Evolutionary conservation across 441 rosid species (phyloP), one percentile per base, ranked within the genome.

Genomic region (Jatropha multifida): DNA sequence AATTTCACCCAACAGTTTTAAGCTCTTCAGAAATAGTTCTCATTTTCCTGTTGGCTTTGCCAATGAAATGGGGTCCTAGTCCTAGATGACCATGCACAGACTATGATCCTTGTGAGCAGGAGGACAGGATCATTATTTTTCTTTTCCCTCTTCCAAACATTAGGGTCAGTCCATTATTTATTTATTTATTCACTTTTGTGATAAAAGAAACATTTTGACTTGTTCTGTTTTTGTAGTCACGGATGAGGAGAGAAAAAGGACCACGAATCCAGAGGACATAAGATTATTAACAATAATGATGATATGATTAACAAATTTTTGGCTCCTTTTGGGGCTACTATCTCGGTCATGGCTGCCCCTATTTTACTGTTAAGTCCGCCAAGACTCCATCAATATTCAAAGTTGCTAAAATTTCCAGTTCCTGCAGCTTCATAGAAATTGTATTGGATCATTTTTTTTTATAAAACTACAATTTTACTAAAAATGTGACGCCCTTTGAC

Each of bases 191-290:
- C 2, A 1, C 2, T 51, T 51, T 51, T 51, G 3, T 1, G 14
- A 52, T 0, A 17, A 54, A 40, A 13, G 32, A 38, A 3, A n/a
- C 5, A 42, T 48, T 37, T 69, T 69, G 72, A 69, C 62, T 5
- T 38, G 71, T 65, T 52, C 20, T 14, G 52, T 65, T 52, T 23
- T 41, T 12, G 40, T 4, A 66, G 76, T 74, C 76, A 74, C 76
- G 76, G 76, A 74, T 64, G 63, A 52, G 54, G 40, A 73, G 69
- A 38, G 59, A 40, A 62, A 15, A 26, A 52, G 77, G 71, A 5
- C 55, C 77, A 23, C 42, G 12, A 55, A 20, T 38, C 9, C 51
- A 65, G 23, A 49, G 68, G 59, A 51, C 17, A 32, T 63, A 69
- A 40, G 2, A 54, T 54, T 32, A 32, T 3, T 41, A 10, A 11